A percentile compares a stretch with the other conserved stretches of the same genome.
Evolutionary conservation across 352 stramenopile genomes (phyloP).

Genomic region (Halophytophthora batemanensis): DNA sequence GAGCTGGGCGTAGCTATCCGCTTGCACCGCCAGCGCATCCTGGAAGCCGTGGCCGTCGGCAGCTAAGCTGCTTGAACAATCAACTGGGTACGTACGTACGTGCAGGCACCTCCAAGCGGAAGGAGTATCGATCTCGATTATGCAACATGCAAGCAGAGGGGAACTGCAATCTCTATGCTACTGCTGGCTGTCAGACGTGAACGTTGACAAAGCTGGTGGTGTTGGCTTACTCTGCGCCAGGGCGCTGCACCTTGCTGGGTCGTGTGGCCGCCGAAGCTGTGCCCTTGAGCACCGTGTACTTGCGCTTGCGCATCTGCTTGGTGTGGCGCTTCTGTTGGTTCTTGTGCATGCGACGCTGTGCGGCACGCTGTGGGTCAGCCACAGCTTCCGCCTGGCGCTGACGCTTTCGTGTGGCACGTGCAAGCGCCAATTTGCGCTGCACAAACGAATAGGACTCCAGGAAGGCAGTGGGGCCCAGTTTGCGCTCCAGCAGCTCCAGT

Average conservation of each 20-base stretch:
- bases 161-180: too few species aligned
- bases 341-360: slow-evolving; percentile 81
- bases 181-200: too few species aligned
- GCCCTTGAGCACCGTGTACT: slow-evolving; percentile 83
- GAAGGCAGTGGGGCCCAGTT: slow-evolving; percentile 69
- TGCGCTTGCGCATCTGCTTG: slow-evolving; percentile 88
- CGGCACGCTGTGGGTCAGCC: slow-evolving; percentile 66
- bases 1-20: slow-evolving; percentile 66
- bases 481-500: slow-evolving; percentile 80
- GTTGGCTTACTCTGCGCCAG: slow-evolving; percentile 63
- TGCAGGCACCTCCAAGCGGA: too few species aligned
- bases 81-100: too few species aligned
- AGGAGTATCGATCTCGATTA: too few species aligned
- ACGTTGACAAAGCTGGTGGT: too few species aligned
- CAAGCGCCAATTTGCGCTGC: slow-evolving; percentile 72
- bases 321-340: slow-evolving; percentile 78
- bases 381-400: slow-evolving; percentile 79
- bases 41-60: slow-evolving; percentile 28
- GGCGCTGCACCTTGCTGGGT: slow-evolving; percentile 55
- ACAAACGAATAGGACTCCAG: slow-evolving; percentile 83
- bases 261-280: slow-evolving; percentile 56
- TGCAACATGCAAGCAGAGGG: too few species aligned
- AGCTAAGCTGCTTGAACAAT: too few species aligned
- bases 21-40: slow-evolving; percentile 71
- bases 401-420: slow-evolving; percentile 68